phyloP scores from a whole-genome alignment of 768 basidiomycete species.

The Mrakia hoshinonis region DNA sequence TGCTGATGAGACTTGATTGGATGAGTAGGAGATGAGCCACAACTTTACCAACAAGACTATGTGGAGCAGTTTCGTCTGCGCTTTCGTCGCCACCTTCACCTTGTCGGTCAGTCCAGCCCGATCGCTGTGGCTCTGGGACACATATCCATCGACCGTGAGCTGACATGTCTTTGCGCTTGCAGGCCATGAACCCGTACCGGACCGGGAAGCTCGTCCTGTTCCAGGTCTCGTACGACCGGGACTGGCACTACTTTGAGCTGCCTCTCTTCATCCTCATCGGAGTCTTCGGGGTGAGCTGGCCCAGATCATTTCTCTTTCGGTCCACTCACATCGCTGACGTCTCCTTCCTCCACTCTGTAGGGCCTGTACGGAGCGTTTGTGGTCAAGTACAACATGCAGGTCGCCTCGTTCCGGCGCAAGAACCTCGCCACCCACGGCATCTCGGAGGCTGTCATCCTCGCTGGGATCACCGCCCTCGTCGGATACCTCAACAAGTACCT shows the following conservation, averaged over 20 bases:
- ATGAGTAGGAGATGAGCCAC: constrained; percentile 84
- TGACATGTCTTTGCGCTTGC: background rate
- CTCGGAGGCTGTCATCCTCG: constrained; percentile 78
- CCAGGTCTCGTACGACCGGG: constrained; percentile 92
- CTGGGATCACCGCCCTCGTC: constrained; percentile 78
- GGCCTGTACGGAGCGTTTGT: constrained; percentile 95
- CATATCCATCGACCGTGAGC: background rate
- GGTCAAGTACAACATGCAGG: constrained; percentile 92
- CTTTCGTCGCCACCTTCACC: constrained; percentile 90
- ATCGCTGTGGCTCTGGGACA: background rate
- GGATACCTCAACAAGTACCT: constrained; percentile 92
- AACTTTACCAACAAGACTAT: constrained; percentile 94
- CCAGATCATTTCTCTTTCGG: background rate
- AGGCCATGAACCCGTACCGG: constrained; percentile 97
- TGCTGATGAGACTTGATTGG: background rate
- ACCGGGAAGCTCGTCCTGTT: constrained; percentile 97
- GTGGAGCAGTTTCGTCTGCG: constrained; percentile 98
- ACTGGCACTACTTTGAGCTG: constrained; percentile 99
- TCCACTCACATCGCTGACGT: background rate
- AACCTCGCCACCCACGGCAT: constrained; percentile 74
- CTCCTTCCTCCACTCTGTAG: constrained; percentile 43
- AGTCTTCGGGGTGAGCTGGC: constrained; percentile 71
- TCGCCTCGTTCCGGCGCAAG: constrained; percentile 87
- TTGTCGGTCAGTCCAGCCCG: constrained; percentile 59
- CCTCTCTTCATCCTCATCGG: constrained; percentile 92